Conservation (phyloP, 1,139 yeast genomes). For the Protomyces inundatus region DNA sequence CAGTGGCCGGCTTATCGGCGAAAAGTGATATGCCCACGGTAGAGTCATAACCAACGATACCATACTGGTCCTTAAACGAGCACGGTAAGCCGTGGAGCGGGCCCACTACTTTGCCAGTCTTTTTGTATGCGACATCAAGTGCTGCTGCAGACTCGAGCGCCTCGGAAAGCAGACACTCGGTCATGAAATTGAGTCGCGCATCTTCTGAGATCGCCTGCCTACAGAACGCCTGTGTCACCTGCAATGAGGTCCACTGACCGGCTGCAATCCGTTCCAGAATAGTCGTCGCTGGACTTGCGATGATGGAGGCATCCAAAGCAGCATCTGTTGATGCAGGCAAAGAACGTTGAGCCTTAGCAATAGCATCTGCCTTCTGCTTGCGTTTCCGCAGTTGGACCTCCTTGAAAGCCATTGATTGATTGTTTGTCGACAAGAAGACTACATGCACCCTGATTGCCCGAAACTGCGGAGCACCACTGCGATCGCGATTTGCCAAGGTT, state of each 20-base stretch:
- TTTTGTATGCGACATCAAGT: constrained; percentile 32
- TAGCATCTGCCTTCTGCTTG: neutral
- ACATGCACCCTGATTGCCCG: too few species aligned
- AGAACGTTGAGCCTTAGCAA: neutral
- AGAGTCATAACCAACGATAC: constrained; percentile 46
- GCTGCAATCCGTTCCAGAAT: constrained; percentile 38
- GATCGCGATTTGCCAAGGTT: too few species aligned
- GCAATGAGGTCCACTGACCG: constrained; percentile 45
- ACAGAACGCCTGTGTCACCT: constrained; percentile 50
- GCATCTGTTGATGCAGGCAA: neutral
- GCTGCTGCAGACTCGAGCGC: neutral
- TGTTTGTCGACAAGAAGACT: too few species aligned
- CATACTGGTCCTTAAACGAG: constrained; percentile 54
- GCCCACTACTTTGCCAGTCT: constrained; percentile 50
- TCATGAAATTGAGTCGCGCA: constrained; percentile 32
- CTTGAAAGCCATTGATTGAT: neutral
- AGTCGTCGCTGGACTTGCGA: neutral
- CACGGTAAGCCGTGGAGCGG: constrained; percentile 66
- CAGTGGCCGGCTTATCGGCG: constrained; percentile 38
- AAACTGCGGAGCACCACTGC: too few species aligned
- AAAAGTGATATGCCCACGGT: constrained; percentile 49
- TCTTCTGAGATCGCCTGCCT: constrained; percentile 54
- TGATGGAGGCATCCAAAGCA: neutral
- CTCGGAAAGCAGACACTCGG: neutral
- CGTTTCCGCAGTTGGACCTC: neutral